Percentiles rank a stretch among this genome's conserved stretches.
Evolutionary conservation across 441 rosid species (phyloP).

Genomic region (Gossypium davidsonii): DNA sequence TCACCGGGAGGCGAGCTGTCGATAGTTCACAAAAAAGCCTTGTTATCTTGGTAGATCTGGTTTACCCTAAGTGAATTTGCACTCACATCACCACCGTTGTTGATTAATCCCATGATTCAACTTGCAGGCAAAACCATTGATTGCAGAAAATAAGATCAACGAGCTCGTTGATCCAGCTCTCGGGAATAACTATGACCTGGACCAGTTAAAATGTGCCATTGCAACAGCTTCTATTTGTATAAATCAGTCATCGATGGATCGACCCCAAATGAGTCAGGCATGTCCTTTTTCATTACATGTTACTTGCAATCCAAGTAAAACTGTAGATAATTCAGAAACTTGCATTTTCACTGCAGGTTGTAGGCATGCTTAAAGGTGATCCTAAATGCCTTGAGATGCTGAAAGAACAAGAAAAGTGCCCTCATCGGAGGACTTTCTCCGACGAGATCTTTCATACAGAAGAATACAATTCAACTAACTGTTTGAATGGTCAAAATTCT

Average conservation of each 20-base stretch:
- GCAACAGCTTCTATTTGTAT: constrained; percentile 59
- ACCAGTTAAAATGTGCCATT: constrained; percentile 45
- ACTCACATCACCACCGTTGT: not conserved
- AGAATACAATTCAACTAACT: constrained; percentile 67
- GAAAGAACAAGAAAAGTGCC: constrained; percentile 28
- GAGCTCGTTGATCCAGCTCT: constrained; percentile 67
- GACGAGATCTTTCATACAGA: constrained; percentile 65
- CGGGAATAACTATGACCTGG: constrained; percentile 36
- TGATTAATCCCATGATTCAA: not conserved
- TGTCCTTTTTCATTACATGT: constrained; percentile 13
- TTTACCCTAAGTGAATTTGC: not conserved
- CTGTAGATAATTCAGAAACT: not conserved
- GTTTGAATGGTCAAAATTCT: constrained; percentile 41
- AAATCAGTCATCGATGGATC: constrained; percentile 46
- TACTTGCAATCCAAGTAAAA: not conserved
- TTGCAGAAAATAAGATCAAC: constrained; percentile 33
- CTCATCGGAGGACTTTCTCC: constrained; percentile 57
- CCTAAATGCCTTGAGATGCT: constrained; percentile 29
- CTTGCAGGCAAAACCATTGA: constrained; percentile 75
- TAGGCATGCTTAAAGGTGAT: constrained; percentile 53
- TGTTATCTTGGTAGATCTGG: constrained; percentile 78
- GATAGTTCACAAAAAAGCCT: constrained; percentile 76
- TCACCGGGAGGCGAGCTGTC: constrained; percentile 76
- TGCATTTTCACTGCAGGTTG: constrained; percentile 38
- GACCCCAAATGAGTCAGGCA: constrained; percentile 87